phyloP scores from a whole-genome alignment of 1,139 yeast genomes.

The Debaryomycetaceae sp. region DNA sequence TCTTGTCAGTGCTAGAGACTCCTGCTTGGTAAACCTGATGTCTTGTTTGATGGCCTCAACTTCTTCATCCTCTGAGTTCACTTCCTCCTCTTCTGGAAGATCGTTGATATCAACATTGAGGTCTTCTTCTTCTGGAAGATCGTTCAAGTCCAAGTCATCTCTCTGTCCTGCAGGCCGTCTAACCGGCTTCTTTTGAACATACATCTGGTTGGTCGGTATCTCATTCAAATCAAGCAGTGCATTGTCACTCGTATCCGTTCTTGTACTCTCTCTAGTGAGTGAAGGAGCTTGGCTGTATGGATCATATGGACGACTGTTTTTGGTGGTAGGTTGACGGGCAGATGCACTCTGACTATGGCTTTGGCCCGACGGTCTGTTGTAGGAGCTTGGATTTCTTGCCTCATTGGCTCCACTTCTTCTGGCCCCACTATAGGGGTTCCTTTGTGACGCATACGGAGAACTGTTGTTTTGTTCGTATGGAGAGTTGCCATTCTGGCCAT shows the following conservation, averaged over 20 bases:
- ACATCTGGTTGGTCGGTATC: constrained; percentile 36
- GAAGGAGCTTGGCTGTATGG: constrained; percentile 9
- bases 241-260: constrained; percentile 16
- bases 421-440: constrained; percentile 11
- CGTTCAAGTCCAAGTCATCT: constrained; percentile 35
- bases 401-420: neutral
- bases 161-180: constrained; percentile 20
- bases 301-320: constrained; percentile 2
- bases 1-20: constrained; percentile 80
- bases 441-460: neutral
- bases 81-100: constrained; percentile 43
- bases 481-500: neutral
- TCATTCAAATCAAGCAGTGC: constrained; percentile 40
- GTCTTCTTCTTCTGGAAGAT: constrained; percentile 31
- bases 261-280: constrained; percentile 3
- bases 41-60: constrained; percentile 86
- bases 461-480: neutral
- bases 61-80: constrained; percentile 72
- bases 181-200: constrained; percentile 23
- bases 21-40: constrained; percentile 81
- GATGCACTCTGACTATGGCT: constrained; percentile 1
- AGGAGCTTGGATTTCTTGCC: neutral
- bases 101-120: constrained; percentile 44
- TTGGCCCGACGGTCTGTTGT: neutral
- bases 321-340: neutral